Evolutionary conservation across 179 eudicot species (phyloP), one percentile per base, ranked within the genome.

Genomic region (Silene vulgaris): DNA sequence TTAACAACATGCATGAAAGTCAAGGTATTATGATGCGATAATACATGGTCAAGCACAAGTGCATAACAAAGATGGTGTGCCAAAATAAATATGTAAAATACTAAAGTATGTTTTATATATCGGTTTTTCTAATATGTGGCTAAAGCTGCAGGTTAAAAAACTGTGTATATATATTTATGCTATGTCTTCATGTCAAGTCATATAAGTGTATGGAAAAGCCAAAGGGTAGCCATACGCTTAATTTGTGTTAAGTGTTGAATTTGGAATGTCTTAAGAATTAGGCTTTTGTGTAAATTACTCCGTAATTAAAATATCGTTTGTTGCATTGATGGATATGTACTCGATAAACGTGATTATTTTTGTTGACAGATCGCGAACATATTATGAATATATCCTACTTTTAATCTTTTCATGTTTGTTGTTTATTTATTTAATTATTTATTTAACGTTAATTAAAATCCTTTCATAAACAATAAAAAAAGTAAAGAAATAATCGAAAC

Each of bases 241-340:
- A 62, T 62, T 23, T 62, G 65, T 8, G 32, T 20, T 5, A 6
- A 61, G 13, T 61, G 2, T 61, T 61, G 12, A 19, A 23, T 20
- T 21, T 61, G 65, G 21, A 61, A 21, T 7, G 65, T 9, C 28
- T 62, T 62, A 20, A 23, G 1, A 12, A 7, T 23, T 62, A 62
- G 66, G 66, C 66, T 62, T 62, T 62, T 50, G 65, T 62, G 32
- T 62, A 62, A 62, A 62, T 23, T 23, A 23, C 26, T 23, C 26
- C 26, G 26, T 62, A 62, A 20, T 21, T 50, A 50, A 12, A 50
- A 62, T 20, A 62, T 62, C 29, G 21, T 62, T 59, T 61, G 65
- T 8, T 61, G 30, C 4, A 21, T 29, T 29, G 32, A 3, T 29
- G 32, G 32, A 1, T 29, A 1, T 29, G 3, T 29, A 1, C 32